Percentiles rank a stretch among this genome's conserved stretches.
phyloP scores from a whole-genome alignment of 768 basidiomycete genomes.

The Hericium erinaceus region DNA sequence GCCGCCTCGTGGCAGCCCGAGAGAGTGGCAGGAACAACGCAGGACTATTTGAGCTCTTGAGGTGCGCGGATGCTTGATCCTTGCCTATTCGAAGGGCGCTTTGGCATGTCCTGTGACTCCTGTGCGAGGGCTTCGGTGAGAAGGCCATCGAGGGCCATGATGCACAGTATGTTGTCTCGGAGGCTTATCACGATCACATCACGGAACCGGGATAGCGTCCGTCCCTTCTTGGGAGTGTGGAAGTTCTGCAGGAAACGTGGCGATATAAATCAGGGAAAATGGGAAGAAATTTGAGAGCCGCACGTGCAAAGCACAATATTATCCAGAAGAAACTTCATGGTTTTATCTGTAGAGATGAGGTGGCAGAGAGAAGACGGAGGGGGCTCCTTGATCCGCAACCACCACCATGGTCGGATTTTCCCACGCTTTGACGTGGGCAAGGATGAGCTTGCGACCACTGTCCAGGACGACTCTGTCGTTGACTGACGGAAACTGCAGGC shows the following conservation, averaged over 20 bases:
- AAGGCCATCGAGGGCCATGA: neutral
- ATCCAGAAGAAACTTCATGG: neutral
- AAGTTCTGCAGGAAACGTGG: neutral
- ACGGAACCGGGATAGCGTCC: neutral
- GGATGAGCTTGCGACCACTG: too few relatives aligned
- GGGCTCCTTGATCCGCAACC: too few relatives aligned
- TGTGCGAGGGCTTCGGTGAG: neutral
- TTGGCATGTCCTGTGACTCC: neutral
- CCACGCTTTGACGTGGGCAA: too few relatives aligned
- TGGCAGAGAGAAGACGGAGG: neutral
- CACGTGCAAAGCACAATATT: neutral
- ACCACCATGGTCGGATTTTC: too few relatives aligned
- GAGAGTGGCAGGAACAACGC: neutral
- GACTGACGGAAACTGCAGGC: too few relatives aligned
- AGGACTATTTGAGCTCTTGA: neutral
- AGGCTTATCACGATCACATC: neutral
- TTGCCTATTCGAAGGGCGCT: neutral
- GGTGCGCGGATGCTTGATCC: neutral
- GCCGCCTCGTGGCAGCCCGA: neutral
- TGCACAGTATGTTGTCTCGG: neutral
- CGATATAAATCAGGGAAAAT: neutral
- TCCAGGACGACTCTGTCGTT: too few relatives aligned
- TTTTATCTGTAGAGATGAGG: neutral
- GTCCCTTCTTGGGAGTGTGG: neutral
- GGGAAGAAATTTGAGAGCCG: neutral